A percentile compares a stretch with the other conserved stretches of the same genome.
phyloP scores from a whole-genome alignment of 2,329 filamentous ascomycete species.

The Aaosphaeria arxii region DNA sequence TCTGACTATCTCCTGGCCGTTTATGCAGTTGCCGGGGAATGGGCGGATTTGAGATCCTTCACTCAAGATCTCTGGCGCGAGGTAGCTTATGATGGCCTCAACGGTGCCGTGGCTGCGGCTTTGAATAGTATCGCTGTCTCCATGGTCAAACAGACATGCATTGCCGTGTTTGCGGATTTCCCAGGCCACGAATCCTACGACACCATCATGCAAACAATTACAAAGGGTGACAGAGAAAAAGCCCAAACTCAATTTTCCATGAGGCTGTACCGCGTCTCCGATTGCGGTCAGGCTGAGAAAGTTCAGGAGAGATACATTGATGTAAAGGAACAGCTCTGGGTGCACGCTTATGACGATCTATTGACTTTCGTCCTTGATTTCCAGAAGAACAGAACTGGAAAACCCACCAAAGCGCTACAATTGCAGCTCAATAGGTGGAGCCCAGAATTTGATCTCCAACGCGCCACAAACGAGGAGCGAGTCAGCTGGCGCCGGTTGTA shows the following conservation, averaged over 20 bases:
- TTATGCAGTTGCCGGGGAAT: slow-evolving; percentile 39
- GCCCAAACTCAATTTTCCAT: slow-evolving; percentile 28
- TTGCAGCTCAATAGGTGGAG: slow-evolving; percentile 42
- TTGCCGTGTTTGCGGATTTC: slow-evolving; percentile 46
- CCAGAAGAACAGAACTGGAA: slow-evolving; percentile 44
- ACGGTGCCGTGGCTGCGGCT: slow-evolving; percentile 45
- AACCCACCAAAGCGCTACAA: slow-evolving; percentile 46
- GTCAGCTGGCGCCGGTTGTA: slow-evolving; percentile 48
- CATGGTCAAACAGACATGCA: slow-evolving; percentile 40
- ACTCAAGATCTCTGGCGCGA: slow-evolving; percentile 44
- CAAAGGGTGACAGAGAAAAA: slow-evolving; percentile 35
- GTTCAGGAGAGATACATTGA: slow-evolving; percentile 29
- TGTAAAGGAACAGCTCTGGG: slow-evolving; percentile 44
- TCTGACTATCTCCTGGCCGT: slow-evolving; percentile 47
- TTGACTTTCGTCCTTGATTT: slow-evolving; percentile 48
- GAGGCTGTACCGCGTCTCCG: slow-evolving; percentile 11
- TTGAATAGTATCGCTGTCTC: slow-evolving; percentile 43
- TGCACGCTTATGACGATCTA: slow-evolving; percentile 44
- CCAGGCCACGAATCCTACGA: slow-evolving; percentile 46
- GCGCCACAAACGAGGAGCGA: slow-evolving; percentile 39
- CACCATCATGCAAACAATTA: slow-evolving; percentile 42
- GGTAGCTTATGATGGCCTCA: slow-evolving; percentile 45
- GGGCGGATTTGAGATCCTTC: slow-evolving; percentile 38
- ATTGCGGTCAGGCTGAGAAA: slow-evolving; percentile 8
- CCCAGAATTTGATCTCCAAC: slow-evolving; percentile 38